Percentiles rank a stretch among this genome's conserved stretches.
phyloP scores from a whole-genome alignment of 2,329 filamentous ascomycete genomes.

The Capronia coronata region DNA sequence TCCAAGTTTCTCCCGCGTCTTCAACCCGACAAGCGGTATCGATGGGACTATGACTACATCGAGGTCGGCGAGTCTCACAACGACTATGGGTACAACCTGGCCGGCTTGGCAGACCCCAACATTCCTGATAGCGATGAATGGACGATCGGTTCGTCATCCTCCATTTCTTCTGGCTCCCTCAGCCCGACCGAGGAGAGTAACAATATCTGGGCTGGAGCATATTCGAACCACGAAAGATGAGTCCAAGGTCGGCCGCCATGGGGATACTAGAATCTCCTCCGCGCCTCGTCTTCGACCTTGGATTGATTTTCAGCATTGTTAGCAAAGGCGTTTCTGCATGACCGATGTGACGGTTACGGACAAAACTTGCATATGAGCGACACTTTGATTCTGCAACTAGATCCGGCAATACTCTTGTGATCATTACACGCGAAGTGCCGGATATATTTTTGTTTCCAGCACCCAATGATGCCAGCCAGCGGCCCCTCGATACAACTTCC shows the following conservation, averaged over 20 bases:
- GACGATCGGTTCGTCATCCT: constrained; percentile 79
- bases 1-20: constrained; percentile 73
- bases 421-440: background rate
- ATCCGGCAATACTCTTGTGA: background rate
- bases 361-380: constrained; percentile 22
- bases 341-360: constrained; percentile 10
- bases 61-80: constrained; percentile 64
- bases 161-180: constrained; percentile 59
- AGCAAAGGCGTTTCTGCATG: constrained; percentile 14
- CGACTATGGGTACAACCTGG: constrained; percentile 50
- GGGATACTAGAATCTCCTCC: background rate
- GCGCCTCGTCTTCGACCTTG: background rate
- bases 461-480: background rate
- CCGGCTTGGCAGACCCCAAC: constrained; percentile 50
- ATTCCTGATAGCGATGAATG: constrained; percentile 80
- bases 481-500: too few species aligned
- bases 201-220: constrained; percentile 33
- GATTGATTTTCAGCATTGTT: constrained; percentile 6
- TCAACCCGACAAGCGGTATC: constrained; percentile 75
- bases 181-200: constrained; percentile 57
- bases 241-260: background rate
- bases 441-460: background rate
- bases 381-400: constrained; percentile 16
- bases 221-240: constrained; percentile 23
- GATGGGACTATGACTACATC: constrained; percentile 94